Percentiles rank a stretch among this genome's conserved stretches.
phyloP scores from a whole-genome alignment of 495 filamentous ascomycete genomes.

The Ramalina intermedia region DNA sequence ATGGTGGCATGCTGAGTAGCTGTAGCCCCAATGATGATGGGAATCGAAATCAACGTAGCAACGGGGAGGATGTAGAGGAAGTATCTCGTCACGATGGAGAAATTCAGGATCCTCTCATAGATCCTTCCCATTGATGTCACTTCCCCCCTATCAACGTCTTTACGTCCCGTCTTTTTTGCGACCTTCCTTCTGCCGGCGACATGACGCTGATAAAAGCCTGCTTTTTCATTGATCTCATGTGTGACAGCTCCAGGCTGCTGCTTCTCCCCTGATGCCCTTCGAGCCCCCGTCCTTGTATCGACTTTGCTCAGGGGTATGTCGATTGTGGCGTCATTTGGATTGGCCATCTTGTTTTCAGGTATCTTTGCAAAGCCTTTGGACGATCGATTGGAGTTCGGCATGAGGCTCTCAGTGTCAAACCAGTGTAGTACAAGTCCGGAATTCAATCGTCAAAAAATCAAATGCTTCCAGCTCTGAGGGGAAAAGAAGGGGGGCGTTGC shows the following conservation, averaged over 20 bases:
- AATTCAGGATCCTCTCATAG: conserved; percentile 72
- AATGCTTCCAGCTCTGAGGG: too few relatives aligned
- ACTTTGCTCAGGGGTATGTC: conserved; percentile 39
- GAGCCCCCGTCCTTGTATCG: conserved; percentile 28
- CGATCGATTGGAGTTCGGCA: conserved; percentile 12
- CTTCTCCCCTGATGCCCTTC: conserved; percentile 16
- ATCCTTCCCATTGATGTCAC: conserved; percentile 75
- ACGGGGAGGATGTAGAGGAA: conserved; percentile 77
- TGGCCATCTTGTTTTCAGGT: conserved; percentile 23
- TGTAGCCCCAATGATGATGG: conserved; percentile 62
- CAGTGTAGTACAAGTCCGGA: too few relatives aligned
- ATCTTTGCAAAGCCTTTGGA: conserved; percentile 33
- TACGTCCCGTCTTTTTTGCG: conserved; percentile 30
- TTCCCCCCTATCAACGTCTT: conserved; percentile 44
- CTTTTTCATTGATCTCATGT: conserved; percentile 12
- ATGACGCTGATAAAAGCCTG: conserved; percentile 27
- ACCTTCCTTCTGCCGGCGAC: conserved; percentile 41
- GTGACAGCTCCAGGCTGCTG: conserved; percentile 2
- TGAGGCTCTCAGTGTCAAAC: conserved; percentile 1
- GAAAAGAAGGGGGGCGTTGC: too few relatives aligned
- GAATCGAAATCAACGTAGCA: conserved; percentile 57
- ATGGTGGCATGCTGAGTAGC: conserved; percentile 36
- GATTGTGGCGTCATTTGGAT: conserved; percentile 43
- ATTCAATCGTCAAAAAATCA: too few relatives aligned
- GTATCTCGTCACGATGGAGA: conserved; percentile 76